Base-by-base conservation (phyloP, 176 grass and related monocot species). In the Aegilops tauschii region DNA sequence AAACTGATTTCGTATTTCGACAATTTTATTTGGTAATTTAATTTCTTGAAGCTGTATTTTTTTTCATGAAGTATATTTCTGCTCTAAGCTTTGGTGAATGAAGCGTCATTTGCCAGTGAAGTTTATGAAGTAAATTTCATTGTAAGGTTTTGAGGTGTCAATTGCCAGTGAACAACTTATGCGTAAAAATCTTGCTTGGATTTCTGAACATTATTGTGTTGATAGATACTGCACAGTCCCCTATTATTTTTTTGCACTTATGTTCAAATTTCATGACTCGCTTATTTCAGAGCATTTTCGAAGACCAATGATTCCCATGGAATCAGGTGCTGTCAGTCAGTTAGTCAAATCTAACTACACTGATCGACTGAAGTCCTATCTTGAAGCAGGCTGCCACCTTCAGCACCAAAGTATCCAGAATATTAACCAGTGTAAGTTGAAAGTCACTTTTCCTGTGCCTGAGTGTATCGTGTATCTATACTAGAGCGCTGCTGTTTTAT, bases 301-400 rank as follows among this genome's bases (percentile, higher is more conserved):
- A 66, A 90, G 85, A 54, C 77, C 85, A 37, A 52, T 74, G 70
- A 20, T 93, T 61, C 80, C 80, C 13, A 67, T 74, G 20, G 40
- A 76, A 77, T 83, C 77, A 67, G 49, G 71, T 72, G 71, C 81
- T 5, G 16, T 85, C 0, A 86, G 54, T 36, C 50, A 83, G 62
- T 78, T 93, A 86, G 72, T 93, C 49, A 82, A 86, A 82, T 87
- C 68, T 74, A 83, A 83, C 69, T n/a, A 12, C 54, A 83, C 50
- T 13, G 68, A 73, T 7, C 28, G 68, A 73, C 28, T 83, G 82
- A 83, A 13, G 68, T 83, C 69, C 23, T 83, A 83, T 73, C 49
- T 74, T 40, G 82, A 83, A 61, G 69, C 68, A 74, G 69, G 82
- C 8, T 83, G 68, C 54, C 61, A 21, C 32, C 82, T 74, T 74